Evolutionary conservation across 2,329 filamentous ascomycete genomes (phyloP).

Genomic region (Alternaria longipes): DNA sequence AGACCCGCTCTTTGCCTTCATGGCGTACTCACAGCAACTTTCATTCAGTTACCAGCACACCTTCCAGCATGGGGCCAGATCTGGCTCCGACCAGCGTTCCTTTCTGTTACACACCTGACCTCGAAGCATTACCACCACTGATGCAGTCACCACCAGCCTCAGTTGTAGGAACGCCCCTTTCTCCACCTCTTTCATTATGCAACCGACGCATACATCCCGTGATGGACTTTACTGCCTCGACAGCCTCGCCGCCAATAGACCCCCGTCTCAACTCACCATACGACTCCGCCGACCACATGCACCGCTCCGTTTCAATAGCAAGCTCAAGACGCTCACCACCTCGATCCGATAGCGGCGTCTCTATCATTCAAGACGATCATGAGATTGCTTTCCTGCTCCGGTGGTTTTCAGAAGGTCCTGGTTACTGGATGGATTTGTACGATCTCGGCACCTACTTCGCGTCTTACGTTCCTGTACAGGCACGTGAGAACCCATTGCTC

Average conservation of each 20-base stretch:
- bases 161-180: constrained; percentile 45
- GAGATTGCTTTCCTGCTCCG: constrained; percentile 68
- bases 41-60: constrained; percentile 42
- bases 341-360: constrained; percentile 30
- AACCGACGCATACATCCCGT: constrained; percentile 65
- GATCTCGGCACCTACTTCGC: constrained; percentile 68
- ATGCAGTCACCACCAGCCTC: constrained; percentile 46
- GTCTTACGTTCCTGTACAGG: constrained; percentile 67
- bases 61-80: constrained; percentile 61
- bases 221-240: constrained; percentile 47
- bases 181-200: constrained; percentile 56
- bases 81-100: constrained; percentile 58
- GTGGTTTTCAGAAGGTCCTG: constrained; percentile 68
- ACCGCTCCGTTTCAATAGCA: constrained; percentile 37
- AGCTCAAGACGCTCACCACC: constrained; percentile 37
- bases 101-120: constrained; percentile 40
- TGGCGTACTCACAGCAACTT: constrained; percentile 41
- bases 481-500: constrained; percentile 60
- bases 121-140: constrained; percentile 39
- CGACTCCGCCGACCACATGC: constrained; percentile 37
- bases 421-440: constrained; percentile 68
- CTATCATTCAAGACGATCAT: constrained; percentile 55
- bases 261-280: constrained; percentile 47
- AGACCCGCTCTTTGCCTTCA: constrained; percentile 34
- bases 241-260: constrained; percentile 48